Base-by-base conservation (phyloP, 2,329 filamentous ascomycete species). In the Sclerotinia spermophila region DNA sequence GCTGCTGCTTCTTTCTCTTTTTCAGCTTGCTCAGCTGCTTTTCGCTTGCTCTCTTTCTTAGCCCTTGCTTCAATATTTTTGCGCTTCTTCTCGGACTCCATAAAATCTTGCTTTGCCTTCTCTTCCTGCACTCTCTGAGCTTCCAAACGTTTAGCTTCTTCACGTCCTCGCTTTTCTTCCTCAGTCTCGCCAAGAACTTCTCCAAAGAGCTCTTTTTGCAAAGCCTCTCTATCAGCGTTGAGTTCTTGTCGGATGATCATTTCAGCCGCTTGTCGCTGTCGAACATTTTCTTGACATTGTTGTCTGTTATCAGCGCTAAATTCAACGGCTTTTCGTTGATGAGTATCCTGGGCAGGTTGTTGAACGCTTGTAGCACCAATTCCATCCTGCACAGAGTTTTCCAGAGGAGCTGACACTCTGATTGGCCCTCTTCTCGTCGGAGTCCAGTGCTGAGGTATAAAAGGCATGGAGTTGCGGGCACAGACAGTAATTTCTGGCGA, bases 131-230 rank as follows among this genome's bases (percentile, higher is more conserved):
- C 8, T 15, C 27, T 65, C 27, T 66, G 48, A 59, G 68, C 68
- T 27, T 72, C 55, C 11, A 60, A 24, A 15, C 56, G 51, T n/a
- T 44, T 42, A 3, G 45, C 30, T 10, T 42, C 58, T 10, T 59
- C 61, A 8, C 30, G 51, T 10, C 64, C 27, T 5, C 55, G 59
- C 10, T 67, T 73, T 30, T 67, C 64, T 66, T 73, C 69, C 30
- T 61, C 62, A 1, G 58, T 67, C 38, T 76, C 74, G 21, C 42
- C 48, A n/a, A 74, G n/a, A 15, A 72, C 58, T 65, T 75, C 73
- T 2, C 75, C 76, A n/a, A 76, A 76, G 3, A 76, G 33, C 3
- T 71, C 72, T 6, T 68, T 17, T 17, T 77, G 72, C 6, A 71
- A 42, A 13, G 60, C 67, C 17, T 62, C 62, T 3, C 70, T 51